Evolutionary conservation across 2,329 filamentous ascomycete species (phyloP).

Genomic region (Paraphoma sp.): DNA sequence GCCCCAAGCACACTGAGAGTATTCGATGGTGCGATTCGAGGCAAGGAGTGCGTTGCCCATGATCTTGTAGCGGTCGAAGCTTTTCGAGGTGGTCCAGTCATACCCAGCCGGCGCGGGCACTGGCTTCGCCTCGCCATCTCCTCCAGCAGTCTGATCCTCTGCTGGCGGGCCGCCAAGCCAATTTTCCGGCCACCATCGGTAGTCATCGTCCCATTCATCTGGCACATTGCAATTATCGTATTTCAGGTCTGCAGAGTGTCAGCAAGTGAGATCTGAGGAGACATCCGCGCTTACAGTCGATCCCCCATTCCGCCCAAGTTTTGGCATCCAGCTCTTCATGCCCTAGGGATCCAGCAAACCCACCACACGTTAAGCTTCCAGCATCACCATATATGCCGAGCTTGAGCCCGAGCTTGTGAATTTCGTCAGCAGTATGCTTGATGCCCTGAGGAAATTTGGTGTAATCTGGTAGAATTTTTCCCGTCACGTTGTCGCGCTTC

Average conservation of each 20-base stretch:
- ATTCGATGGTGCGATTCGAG: constrained; percentile 46
- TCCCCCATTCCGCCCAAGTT: constrained; percentile 55
- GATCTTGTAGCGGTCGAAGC: constrained; percentile 57
- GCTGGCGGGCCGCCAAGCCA: constrained; percentile 44
- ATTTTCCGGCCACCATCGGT: constrained; percentile 51
- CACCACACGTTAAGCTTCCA: constrained; percentile 59
- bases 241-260: constrained; percentile 26
- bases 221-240: constrained; percentile 48
- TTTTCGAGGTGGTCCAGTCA: constrained; percentile 58
- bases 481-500: constrained; percentile 39
- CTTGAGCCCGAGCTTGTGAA: constrained; percentile 65
- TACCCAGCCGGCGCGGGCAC: constrained; percentile 55
- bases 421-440: constrained; percentile 57
- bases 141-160: constrained; percentile 45
- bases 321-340: constrained; percentile 64
- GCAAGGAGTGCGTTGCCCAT: constrained; percentile 52
- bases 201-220: constrained; percentile 47
- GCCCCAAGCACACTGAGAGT: constrained; percentile 46
- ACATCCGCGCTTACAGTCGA: constrained; percentile 28
- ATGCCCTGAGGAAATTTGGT: constrained; percentile 67
- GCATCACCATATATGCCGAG: constrained; percentile 68
- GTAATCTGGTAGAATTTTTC: constrained; percentile 53
- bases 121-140: constrained; percentile 30
- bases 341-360: constrained; percentile 63
- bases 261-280: neutral